Base-by-base conservation (phyloP, 2,329 filamentous ascomycete species). In the Alternaria ventricosa region DNA sequence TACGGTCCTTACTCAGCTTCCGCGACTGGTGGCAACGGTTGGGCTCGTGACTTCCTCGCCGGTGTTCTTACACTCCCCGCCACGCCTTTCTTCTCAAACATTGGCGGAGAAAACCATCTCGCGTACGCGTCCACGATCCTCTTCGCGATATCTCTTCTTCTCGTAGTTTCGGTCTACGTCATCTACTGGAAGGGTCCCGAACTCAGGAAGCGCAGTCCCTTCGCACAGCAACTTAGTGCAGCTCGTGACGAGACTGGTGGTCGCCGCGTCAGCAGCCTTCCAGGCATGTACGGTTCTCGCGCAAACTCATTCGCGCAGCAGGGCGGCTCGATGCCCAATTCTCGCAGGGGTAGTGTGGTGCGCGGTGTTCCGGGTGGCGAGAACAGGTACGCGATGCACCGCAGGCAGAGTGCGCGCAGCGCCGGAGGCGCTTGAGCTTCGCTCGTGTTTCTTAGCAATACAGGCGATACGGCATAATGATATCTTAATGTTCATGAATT, bases 11-110 rank as follows among this genome's bases (percentile, higher is more conserved):
- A 92, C 77, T 89, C 90, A 2, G 91, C 91, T 2, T 93, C 90
- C 0, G 91, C 92, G 0, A 93, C 92, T 0, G 91, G 91, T 44
- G 91, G 91, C 10, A 94, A 94, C 65, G 91, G 91, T 2, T 93
- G 90, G 84, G 85, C 90, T 4, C 86, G 92, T 66, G 91, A 94
- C 74, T 90, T 94, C 79, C 81, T 94, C 0, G 91, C 91, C 5
- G 91, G 92, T 79, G 83, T 93, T 4, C 86, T 92, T 3, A 92
- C 91, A 0, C 84, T 93, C 36, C 89, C 89, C 4, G 88, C 91
- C 0, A 87, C 86, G 0, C 90, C 90, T 0, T 83, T 87, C 67
- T 87, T 85, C 73, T 66, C 79, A 18, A 84, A 79, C 51, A 79
- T 80, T 30, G 75, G 75, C 15, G 69, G 61, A 55, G 67, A 72